Evolutionary conservation across 164 flowering plant genomes (phyloP).

Genomic region (Liriodendron chinense): DNA sequence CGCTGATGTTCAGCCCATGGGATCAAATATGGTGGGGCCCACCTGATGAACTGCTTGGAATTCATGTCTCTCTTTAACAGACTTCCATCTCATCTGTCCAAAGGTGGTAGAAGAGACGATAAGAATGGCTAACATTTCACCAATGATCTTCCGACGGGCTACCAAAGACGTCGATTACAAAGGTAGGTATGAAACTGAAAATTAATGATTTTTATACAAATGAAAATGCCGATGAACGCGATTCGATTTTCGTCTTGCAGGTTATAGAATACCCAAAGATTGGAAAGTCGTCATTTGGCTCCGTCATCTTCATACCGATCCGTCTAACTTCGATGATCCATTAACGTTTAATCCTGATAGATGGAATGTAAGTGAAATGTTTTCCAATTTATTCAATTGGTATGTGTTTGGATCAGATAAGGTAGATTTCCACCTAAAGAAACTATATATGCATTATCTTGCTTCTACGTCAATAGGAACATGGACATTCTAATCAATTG

Average conservation of each 20-base stretch:
- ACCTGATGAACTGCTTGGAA: no score
- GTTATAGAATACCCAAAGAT: constrained; percentile 46
- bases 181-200: constrained; percentile 24
- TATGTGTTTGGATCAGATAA: no score
- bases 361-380: constrained; percentile 43
- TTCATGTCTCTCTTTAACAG: not conserved
- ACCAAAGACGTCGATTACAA: constrained; percentile 37
- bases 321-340: constrained; percentile 50
- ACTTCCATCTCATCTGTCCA: not conserved
- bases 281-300: constrained; percentile 44
- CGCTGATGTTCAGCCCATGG: no score
- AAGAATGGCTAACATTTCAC: constrained; percentile 49
- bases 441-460: no score
- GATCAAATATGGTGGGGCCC: no score
- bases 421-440: no score
- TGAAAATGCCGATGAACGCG: not conserved
- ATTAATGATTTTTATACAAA: not conserved
- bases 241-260: constrained; percentile 23
- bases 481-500: not conserved
- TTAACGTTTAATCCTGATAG: constrained; percentile 54
- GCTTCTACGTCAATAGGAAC: not conserved
- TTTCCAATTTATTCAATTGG: not conserved
- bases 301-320: constrained; percentile 44
- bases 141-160: constrained; percentile 31
- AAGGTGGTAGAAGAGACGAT: constrained; percentile 58